Evolutionary conservation across 352 stramenopile species (phyloP), one percentile per base, ranked within the genome.

Genomic region (Stramenopiles sp.): DNA sequence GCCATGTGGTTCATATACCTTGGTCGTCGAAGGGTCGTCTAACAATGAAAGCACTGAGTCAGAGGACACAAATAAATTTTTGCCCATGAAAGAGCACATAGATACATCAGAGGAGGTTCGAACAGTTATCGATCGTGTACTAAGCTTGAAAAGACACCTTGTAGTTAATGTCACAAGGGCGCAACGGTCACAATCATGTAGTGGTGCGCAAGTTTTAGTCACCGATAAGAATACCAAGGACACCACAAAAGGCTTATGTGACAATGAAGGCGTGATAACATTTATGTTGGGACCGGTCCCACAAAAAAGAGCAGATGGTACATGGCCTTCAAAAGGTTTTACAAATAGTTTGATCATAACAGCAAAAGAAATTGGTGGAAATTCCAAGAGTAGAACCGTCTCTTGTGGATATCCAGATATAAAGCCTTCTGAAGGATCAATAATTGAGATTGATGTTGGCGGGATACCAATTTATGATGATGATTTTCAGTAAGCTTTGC

Each of bases 61-160:
- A 55, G 39, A 55, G 4, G 39, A 55, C 14, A 14, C 4, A 14
- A 14, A 78, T 78, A 78, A 33, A 33, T 78, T 78, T 78, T 33
- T 78, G 8, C 71, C 71, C 1, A 33, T 78, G 1, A 78, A 78
- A 78, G 71, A 78, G 14, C 71, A 78, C 22, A 33, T 78, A 14
- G 71, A 78, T 78, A 78, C 71, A 14, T 14, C 71, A 14, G 71
- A 78, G 22, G 71, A 78, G 22, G 71, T 78, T 31, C 71, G 71
- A 78, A 78, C 71, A 8, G 71, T 78, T 31, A 78, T 78, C 14
- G 31, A 78, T 33, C 30, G 71, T 31, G 71, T 78, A 4, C 22
- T 78, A 78, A 33, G 4, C 4, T 55, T 55, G 39, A 55, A 55
- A 55, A 4, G 39, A 55, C 39, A 55, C 14, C 14, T 55, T 14